Percentiles rank a stretch among this genome's conserved stretches.
Conservation (phyloP, 176 grass and related monocot species). For the Leersia perrieri region DNA sequence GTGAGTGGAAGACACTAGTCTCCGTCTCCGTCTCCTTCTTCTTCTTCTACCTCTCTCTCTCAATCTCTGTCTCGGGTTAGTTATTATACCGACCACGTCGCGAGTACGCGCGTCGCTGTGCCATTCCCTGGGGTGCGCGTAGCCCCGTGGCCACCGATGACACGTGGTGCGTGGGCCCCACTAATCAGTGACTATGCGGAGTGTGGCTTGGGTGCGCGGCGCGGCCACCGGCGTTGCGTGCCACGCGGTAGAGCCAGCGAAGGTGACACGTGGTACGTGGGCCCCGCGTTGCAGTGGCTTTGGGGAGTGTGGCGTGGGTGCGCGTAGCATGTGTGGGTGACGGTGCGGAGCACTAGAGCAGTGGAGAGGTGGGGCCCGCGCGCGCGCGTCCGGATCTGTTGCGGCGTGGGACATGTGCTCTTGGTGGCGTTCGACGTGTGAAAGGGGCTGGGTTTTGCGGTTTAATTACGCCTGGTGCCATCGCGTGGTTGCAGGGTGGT, state of each 20-base stretch:
- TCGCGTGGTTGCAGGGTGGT: accelerated
- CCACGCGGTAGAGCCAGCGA: not conserved
- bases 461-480: not conserved
- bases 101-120: no score
- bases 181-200: no score
- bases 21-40: no score
- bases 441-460: accelerated
- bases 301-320: not conserved
- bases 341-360: not conserved
- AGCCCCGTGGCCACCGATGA: not conserved
- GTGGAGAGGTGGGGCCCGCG: not conserved
- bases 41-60: not conserved
- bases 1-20: conserved; percentile 12
- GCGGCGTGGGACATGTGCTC: not conserved
- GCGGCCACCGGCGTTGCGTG: no score
- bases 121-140: not conserved
- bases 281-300: not conserved
- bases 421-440: not conserved
- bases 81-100: not conserved
- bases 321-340: not conserved
- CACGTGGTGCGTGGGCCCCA: no score
- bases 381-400: not conserved
- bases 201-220: no score
- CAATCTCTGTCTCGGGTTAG: not conserved
- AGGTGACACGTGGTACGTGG: not conserved